phyloP scores from a whole-genome alignment of 2,329 filamentous ascomycete species.

The Botrytis byssoidea region DNA sequence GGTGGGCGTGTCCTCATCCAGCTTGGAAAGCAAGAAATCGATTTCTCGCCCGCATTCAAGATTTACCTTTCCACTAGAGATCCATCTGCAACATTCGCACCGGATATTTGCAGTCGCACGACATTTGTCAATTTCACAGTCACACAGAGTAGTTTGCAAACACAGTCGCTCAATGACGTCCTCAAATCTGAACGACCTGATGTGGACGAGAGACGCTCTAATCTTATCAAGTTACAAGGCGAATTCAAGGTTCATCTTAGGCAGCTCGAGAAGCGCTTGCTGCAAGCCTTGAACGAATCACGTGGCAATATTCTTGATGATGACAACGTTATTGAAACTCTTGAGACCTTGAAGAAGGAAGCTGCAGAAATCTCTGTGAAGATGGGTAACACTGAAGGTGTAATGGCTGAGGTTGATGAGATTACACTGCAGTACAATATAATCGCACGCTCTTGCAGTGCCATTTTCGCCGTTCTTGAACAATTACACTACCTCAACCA shows the following conservation, averaged over 20 bases:
- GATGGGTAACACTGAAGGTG: constrained; percentile 94
- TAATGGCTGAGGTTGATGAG: constrained; percentile 96
- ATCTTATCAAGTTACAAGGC: constrained; percentile 97
- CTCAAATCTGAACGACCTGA: constrained; percentile 96
- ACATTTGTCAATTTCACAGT: constrained; percentile 99
- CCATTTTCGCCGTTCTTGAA: constrained; percentile 94
- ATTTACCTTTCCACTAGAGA: constrained; percentile 93
- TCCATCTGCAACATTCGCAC: constrained; percentile 91
- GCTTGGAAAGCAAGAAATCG: constrained; percentile 97
- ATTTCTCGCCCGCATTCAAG: constrained; percentile 96
- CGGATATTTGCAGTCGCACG: constrained; percentile 95
- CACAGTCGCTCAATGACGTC: constrained; percentile 95
- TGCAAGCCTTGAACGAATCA: constrained; percentile 95
- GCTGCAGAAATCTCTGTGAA: constrained; percentile 94
- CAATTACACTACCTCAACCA: constrained; percentile 98
- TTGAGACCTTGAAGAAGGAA: constrained; percentile 97
- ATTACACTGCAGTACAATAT: constrained; percentile 94
- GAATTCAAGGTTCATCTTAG: constrained; percentile 99
- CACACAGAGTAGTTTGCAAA: constrained; percentile 97
- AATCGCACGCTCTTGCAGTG: constrained; percentile 91
- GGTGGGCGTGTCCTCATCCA: constrained; percentile 97
- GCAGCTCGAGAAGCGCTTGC: constrained; percentile 87
- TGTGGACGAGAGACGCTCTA: constrained; percentile 92
- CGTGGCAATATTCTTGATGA: constrained; percentile 97
- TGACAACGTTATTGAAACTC: constrained; percentile 95